Percentiles rank a stretch among this genome's conserved stretches.
These are phyloP conservation scores for Gentiana macrophylla DNA, from an alignment of 257 asterid genomes.

Conservation along the genomic window DNA sequence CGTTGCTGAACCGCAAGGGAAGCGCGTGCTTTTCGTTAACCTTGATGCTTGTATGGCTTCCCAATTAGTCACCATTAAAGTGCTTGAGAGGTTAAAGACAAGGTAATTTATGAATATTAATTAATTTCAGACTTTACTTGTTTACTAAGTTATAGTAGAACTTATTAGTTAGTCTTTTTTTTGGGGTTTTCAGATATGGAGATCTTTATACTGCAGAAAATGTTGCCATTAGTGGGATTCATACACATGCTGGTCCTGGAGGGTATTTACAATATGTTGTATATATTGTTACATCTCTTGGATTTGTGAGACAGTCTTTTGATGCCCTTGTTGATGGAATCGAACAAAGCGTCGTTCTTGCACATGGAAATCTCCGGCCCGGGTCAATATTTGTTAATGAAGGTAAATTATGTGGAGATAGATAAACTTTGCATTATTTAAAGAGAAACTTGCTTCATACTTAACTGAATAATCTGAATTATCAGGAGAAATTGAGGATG, in stretches of 20 bases:
- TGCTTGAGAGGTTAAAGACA: constrained; percentile 79
- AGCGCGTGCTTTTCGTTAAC: constrained; percentile 62
- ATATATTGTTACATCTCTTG: constrained; percentile 90
- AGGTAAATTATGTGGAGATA: constrained; percentile 31
- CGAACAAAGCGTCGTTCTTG: constrained; percentile 81
- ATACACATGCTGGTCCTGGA: constrained; percentile 99
- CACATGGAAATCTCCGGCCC: constrained; percentile 82
- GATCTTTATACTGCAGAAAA: constrained; percentile 75
- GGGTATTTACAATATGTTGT: constrained; percentile 93
- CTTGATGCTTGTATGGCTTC: constrained; percentile 99
- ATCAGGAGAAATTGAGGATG: constrained; percentile 87
- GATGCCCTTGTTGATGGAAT: constrained; percentile 95
- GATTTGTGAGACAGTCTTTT: constrained; percentile 94
- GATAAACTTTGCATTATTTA: too few relatives aligned
- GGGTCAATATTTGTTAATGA: constrained; percentile 80
- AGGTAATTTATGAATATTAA: constrained; percentile 34
- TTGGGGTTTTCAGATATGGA: constrained; percentile 58
- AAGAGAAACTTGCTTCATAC: background rate
- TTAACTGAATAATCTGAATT: constrained; percentile 12
- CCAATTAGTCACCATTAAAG: constrained; percentile 78
- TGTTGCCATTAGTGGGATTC: constrained; percentile 95
- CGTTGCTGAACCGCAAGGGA: constrained; percentile 71
- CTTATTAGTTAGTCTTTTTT: background rate
- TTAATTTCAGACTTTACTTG: background rate
- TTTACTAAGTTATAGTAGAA: background rate